Evolutionary conservation across 306 rosid species (phyloP).

Genomic region (Luffa acutangula): DNA sequence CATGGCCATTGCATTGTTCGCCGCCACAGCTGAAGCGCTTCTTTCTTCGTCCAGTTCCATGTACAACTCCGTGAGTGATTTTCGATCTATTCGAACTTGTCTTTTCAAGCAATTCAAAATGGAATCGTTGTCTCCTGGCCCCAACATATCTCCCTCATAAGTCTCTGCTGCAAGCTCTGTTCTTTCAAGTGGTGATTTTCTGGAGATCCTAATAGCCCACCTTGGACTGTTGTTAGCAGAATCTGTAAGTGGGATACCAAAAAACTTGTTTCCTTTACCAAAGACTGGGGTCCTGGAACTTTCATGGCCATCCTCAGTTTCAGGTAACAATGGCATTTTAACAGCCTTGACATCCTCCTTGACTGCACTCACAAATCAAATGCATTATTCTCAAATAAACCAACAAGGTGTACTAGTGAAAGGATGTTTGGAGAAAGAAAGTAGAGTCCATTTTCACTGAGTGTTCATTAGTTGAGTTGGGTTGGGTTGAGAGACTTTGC

Average conservation of each 20-base stretch:
- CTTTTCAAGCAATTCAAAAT: conserved; percentile 38
- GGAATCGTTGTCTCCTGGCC: conserved; percentile 35
- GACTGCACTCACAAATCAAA: conserved; percentile 21
- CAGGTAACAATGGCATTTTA: conserved; percentile 31
- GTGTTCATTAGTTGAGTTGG: no score
- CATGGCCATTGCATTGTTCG: conserved; percentile 99
- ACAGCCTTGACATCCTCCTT: conserved; percentile 42
- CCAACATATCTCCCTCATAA: conserved; percentile 22
- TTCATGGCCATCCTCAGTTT: conserved; percentile 33
- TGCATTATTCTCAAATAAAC: background rate
- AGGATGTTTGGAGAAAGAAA: background rate
- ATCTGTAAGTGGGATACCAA: conserved; percentile 62
- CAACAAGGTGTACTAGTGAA: background rate
- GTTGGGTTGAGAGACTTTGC: no score
- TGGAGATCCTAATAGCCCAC: conserved; percentile 31
- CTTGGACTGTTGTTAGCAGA: conserved; percentile 57
- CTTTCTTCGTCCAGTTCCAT: conserved; percentile 96
- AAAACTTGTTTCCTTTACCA: conserved; percentile 49
- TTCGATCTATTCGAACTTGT: conserved; percentile 69
- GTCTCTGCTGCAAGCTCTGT: conserved; percentile 37
- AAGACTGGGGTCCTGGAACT: conserved; percentile 43
- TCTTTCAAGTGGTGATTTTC: conserved; percentile 19
- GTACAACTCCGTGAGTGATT: conserved; percentile 68
- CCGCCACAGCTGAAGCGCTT: conserved; percentile 89
- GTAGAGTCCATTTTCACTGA: no score